Base-by-base conservation (phyloP, 768 basidiomycete genomes). In the Trametes cinnabarina region DNA sequence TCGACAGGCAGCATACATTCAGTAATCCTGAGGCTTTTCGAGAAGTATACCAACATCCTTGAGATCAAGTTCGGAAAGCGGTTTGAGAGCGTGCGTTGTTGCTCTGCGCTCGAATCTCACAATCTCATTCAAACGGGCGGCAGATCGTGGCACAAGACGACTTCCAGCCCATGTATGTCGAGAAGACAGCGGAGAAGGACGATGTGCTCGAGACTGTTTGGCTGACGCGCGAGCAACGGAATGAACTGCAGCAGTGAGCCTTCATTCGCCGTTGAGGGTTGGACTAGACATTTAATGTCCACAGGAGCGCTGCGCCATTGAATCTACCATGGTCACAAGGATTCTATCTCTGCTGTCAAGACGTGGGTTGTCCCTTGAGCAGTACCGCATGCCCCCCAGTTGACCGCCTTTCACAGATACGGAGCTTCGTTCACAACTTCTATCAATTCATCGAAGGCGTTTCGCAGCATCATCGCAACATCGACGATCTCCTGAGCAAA, bases 381-480 rank as follows among this genome's bases (percentile, higher is more conserved):
- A 5, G 4, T 20, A n/a, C 7, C 22, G 22, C 5, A 9, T 3
- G 37, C 7, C 32, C 4, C 26, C 39, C 51, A 8, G 12, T 40
- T 3, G 4, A 9, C 25, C 52, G 44, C 14, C 35, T 7, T 26
- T 42, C 25, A 26, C 74, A 96, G 86, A 90, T 96, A 58, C 86
- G 92, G 23, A 79, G 77, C 41, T 98, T 96, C 67, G 90, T 97
- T 37, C 90, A 94, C 64, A 93, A 92, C 65, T 98, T 97, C 75
- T 96, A 98, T 69, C 87, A 92, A 22, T 99, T 98, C 71, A 86
- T 95, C 0, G 97, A 99, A 65, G 96, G 96, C 9, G 90, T 97
- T 5, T 86, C 90, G 2, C 92, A 95, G 68, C 90, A 93, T 57
- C 90, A 94, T 70, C 82, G 88, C 41, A 90, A 95, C 68, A 91